Evolutionary conservation across 805 yeast species (phyloP).

Genomic region (Metschnikowia henanensis): DNA sequence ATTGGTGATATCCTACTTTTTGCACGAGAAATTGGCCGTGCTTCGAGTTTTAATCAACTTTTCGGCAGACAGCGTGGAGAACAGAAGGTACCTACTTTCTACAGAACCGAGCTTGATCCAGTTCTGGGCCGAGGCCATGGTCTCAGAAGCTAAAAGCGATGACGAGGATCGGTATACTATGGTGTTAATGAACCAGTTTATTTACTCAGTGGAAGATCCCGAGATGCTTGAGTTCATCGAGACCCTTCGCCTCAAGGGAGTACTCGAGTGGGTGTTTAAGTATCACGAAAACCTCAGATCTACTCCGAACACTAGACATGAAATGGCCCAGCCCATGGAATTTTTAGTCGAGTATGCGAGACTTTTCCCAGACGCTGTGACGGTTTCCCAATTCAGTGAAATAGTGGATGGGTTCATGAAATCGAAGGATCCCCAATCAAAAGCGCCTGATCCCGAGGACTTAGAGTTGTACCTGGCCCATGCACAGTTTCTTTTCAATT

Average conservation of each 20-base stretch:
- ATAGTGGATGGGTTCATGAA: neutral
- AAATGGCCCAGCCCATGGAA: slow-evolving; percentile 8
- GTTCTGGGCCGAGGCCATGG: slow-evolving; percentile 13
- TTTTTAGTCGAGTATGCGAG: slow-evolving; percentile 10
- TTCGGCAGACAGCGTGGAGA: slow-evolving; percentile 34
- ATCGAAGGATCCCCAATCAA: neutral
- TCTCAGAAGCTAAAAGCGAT: neutral
- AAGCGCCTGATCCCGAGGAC: neutral
- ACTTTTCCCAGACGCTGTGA: slow-evolving; percentile 5
- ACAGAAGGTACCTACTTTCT: slow-evolving; percentile 13
- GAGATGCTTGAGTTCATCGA: slow-evolving; percentile 19
- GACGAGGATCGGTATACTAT: slow-evolving; percentile 15
- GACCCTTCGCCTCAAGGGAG: neutral
- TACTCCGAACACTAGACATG: slow-evolving; percentile 3
- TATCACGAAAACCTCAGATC: slow-evolving; percentile 9
- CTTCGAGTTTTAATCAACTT: slow-evolving; percentile 35
- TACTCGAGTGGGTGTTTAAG: slow-evolving; percentile 8
- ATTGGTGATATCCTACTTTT: slow-evolving; percentile 8
- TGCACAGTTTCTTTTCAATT: slow-evolving; percentile 16
- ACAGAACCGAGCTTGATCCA: slow-evolving; percentile 7
- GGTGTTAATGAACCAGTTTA: slow-evolving; percentile 33
- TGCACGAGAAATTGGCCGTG: slow-evolving; percentile 18
- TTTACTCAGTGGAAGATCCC: slow-evolving; percentile 25
- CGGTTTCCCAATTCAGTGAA: neutral
- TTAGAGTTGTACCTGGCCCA: slow-evolving; percentile 3